Evolutionary conservation across 129 eudicot genomes (phyloP), one percentile per base, ranked within the genome.

Genomic region (Flaveria trinervia): DNA sequence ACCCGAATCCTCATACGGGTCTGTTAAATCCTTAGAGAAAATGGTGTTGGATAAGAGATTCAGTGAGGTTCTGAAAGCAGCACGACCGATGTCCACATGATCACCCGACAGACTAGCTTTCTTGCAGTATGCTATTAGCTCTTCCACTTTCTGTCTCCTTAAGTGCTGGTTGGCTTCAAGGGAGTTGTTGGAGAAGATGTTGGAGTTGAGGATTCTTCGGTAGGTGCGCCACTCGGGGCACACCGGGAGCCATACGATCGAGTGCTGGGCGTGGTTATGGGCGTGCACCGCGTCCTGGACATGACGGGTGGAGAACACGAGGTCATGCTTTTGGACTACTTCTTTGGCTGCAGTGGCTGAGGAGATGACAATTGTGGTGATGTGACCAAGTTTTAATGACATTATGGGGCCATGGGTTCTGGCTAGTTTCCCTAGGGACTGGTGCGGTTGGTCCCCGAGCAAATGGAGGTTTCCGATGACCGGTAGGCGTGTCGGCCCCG

Each of bases 241-340:
- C 12, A 76, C 77, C 0, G 82, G 86, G 28, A 82, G 49, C 79
- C 76, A 85, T 1, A 33, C 71, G 5, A 70, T 46, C 4, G 82
- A 85, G 83, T 55, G 52, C 3, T 67, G 50, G 23, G 65, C 74
- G 20, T 88, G 94, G 81, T 88, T 70, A 65, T 30, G 79, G 9
- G 86, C 94, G 12, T 69, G 78, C 48, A 81, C 18, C 13, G 91
- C 89, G 77, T 91, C 86, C 0, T 88, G 91, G 41, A 91, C 9
- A 10, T 65, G 56, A 39, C 91, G 80, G 39, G 78, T 46, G 36
- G 89, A 86, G 75, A 88, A 88, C 11, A 77, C 83, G 7, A 86
- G 78, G 71, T 88, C 96, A 23, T 91, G 91, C 54, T 83, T 84
- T 46, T 85, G 89, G 68, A 91, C 82, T 65, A 88, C 89, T 75